phyloP scores from a whole-genome alignment of 208 protist species.

The Trichomonas gallinae region DNA sequence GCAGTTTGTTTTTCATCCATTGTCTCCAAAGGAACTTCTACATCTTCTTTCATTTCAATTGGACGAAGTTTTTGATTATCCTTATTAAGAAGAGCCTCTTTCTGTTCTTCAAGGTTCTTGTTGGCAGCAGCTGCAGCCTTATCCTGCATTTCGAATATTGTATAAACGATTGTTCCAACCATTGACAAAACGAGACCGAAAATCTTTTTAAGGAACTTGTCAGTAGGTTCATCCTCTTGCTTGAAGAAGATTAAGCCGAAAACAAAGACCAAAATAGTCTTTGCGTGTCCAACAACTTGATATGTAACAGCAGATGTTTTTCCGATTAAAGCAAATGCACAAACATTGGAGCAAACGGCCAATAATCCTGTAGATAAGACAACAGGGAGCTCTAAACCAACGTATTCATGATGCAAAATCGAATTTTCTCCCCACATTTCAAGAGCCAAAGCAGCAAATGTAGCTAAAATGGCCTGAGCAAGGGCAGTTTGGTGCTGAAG shows the following conservation, averaged over 20 bases:
- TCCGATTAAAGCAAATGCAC: conserved; percentile 27
- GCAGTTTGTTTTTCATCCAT: too few species aligned
- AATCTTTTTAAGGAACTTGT: neutral
- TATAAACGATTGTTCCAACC: neutral
- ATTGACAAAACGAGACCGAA: neutral
- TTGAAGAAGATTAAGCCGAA: conserved; percentile 19
- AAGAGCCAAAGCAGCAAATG: neutral
- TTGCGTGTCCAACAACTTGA: conserved; percentile 33
- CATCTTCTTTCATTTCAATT: too few species aligned
- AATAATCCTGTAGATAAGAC: conserved; percentile 19
- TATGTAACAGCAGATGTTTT: conserved; percentile 34
- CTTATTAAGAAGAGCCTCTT: too few species aligned
- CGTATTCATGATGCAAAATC: neutral
- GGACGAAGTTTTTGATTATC: too few species aligned
- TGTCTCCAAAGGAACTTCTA: too few species aligned
- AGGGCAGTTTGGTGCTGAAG: neutral
- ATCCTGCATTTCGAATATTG: neutral
- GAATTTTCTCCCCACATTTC: neutral
- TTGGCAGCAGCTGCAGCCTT: neutral
- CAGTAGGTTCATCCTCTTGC: neutral
- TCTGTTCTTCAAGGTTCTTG: neutral
- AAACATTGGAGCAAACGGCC: conserved; percentile 21
- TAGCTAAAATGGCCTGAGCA: neutral
- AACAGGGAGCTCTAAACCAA: neutral
- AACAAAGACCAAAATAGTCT: conserved; percentile 27